Evolutionary conservation across 192 early-diverging fungal genomes (phyloP).

Genomic region (Podila minutissima): DNA sequence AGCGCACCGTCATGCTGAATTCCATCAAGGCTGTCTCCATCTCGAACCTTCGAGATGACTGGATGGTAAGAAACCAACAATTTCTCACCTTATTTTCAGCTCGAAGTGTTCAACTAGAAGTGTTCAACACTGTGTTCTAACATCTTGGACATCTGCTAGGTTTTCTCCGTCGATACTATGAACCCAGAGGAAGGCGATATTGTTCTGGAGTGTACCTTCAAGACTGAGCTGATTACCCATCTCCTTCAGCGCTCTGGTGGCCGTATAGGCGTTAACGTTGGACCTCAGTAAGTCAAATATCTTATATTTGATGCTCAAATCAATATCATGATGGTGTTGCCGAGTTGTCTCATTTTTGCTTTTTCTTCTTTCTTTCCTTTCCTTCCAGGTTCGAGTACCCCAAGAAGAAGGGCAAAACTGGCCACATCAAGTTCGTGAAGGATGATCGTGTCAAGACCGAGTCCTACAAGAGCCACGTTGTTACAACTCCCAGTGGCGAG

Average conservation of each 20-base stretch:
- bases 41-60: conserved; percentile 78
- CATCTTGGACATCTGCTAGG: not conserved
- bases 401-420: conserved; percentile 79
- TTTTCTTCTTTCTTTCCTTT: not conserved
- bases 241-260: conserved; percentile 66
- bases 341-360: no score
- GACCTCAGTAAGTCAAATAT: conserved; percentile 39
- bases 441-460: conserved; percentile 64
- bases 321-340: no score
- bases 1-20: conserved; percentile 64
- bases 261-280: conserved; percentile 67
- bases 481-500: conserved; percentile 68
- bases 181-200: conserved; percentile 65
- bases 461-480: conserved; percentile 77
- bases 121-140: not conserved
- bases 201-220: conserved; percentile 71
- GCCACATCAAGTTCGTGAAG: conserved; percentile 79
- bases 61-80: conserved; percentile 57
- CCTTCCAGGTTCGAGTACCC: conserved; percentile 63
- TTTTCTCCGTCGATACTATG: conserved; percentile 45
- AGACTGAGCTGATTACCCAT: conserved; percentile 78
- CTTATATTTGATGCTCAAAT: not conserved
- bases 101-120: no score
- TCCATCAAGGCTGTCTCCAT: conserved; percentile 68
- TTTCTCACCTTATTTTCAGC: not conserved